Conservation (phyloP, 2,329 filamentous ascomycete genomes). For the Lecanicillium sp. region DNA sequence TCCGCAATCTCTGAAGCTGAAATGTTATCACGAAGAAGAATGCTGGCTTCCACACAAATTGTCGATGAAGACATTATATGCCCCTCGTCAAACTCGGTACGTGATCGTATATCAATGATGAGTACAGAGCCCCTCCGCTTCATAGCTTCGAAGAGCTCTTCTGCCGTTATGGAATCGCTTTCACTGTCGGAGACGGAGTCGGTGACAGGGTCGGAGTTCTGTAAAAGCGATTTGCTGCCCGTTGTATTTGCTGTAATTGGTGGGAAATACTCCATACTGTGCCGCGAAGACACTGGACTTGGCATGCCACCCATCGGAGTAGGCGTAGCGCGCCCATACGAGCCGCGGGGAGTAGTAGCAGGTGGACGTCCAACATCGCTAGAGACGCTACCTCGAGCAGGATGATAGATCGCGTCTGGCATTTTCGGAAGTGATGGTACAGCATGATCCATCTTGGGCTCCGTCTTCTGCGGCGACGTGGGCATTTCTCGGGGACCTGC, state of each 20-base stretch:
- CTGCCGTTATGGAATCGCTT: conserved; percentile 54
- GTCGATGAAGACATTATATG: conserved; percentile 80
- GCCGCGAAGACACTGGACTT: conserved; percentile 24
- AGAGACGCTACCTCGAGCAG: conserved; percentile 64
- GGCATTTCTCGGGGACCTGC: conserved; percentile 51
- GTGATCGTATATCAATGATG: conserved; percentile 76
- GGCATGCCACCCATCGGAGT: conserved; percentile 28
- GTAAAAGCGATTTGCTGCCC: conserved; percentile 21
- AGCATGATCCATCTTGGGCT: conserved; percentile 44
- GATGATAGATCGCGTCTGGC: conserved; percentile 71
- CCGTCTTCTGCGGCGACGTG: conserved; percentile 31
- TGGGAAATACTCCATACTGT: conserved; percentile 27
- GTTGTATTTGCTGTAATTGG: conserved; percentile 12
- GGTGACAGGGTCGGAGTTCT: conserved; percentile 19
- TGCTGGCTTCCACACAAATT: conserved; percentile 80
- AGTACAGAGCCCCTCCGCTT: conserved; percentile 56
- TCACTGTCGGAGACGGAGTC: conserved; percentile 1
- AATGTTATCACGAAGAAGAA: conserved; percentile 62
- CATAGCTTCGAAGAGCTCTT: conserved; percentile 67
- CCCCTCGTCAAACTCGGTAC: conserved; percentile 77
- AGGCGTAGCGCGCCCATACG: conserved; percentile 56
- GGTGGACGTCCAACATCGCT: conserved; percentile 60
- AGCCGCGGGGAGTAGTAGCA: conserved; percentile 56
- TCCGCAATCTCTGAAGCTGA: conserved; percentile 59
- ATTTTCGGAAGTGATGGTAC: conserved; percentile 58